Base-by-base conservation (phyloP, 352 stramenopile genomes). In the Thalassiosira sp. region DNA sequence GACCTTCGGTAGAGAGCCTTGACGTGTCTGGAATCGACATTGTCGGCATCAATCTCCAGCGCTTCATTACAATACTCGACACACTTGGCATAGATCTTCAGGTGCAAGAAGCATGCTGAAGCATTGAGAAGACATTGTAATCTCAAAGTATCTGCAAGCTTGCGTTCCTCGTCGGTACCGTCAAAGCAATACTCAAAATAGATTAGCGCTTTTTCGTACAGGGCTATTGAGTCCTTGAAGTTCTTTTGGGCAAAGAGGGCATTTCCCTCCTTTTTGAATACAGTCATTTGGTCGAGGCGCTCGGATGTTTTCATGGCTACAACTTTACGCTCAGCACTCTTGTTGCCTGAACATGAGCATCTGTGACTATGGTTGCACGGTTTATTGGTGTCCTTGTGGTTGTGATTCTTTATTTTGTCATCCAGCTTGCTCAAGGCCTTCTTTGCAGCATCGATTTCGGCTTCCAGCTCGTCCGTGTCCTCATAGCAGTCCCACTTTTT, bases 1-100 rank as follows among this genome's bases (percentile, higher is more conserved):
- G 94, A 94, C 27, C 94, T 85, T 5, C 95, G 84, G 66, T 97
- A 98, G 3, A 94, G 81, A 0, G 94, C 95, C 79, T 98, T 98
- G 28, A 97, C 85, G 70, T 94, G 94, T 2, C n/a, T 0, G 18
- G 31, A 40, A 40, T n/a, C n/a, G n/a, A n/a, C n/a, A 25, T 8
- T 6, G 35, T 80, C 25, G 1, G 76, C 57, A 22, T 66, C 70
- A 15, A n/a, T n/a, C n/a, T n/a, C n/a, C n/a, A 79, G 48, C 13
- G 70, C 70, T 5, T 79, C 70, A 31, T 58, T 53, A 16, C 70
- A 79, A 40, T 54, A 74, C 28, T 61, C 24, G 8, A 74, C 22
- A 18, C 61, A 62, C 27, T 68, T 37, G 33, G 1, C 15, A 48
- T 74, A 70, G 28, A 61, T 64, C n/a, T 60, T 46, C 1, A 69